Evolutionary conservation across 148 eudicot species (phyloP).

Genomic region (Amaranthus cruentus): DNA sequence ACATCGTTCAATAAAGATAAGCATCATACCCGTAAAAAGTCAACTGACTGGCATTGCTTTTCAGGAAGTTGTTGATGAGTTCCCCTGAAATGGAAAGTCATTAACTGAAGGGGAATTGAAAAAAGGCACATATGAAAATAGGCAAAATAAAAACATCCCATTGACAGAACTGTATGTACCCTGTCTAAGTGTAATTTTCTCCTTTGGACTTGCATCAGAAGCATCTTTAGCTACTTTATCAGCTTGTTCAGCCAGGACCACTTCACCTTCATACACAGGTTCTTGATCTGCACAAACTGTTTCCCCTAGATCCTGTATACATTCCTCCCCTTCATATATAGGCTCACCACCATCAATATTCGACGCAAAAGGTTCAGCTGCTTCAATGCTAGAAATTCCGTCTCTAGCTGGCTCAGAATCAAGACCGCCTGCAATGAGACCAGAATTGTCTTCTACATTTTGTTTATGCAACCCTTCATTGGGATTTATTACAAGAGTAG

Average conservation of each 20-base stretch:
- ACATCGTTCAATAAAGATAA: background rate
- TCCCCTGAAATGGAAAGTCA: slow-evolving; percentile 47
- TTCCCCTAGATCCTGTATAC: slow-evolving; percentile 58
- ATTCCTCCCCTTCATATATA: slow-evolving; percentile 90
- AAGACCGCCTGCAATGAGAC: slow-evolving; percentile 17
- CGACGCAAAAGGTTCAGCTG: slow-evolving; percentile 44
- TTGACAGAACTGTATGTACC: slow-evolving; percentile 33
- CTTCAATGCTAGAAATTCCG: slow-evolving; percentile 32
- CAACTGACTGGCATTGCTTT: slow-evolving; percentile 78
- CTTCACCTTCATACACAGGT: slow-evolving; percentile 92
- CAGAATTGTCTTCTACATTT: slow-evolving; percentile 25
- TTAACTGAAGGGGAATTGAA: slow-evolving; percentile 3
- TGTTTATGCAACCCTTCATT: slow-evolving; percentile 29
- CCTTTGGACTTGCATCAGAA: slow-evolving; percentile 30
- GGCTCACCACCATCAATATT: slow-evolving; percentile 67
- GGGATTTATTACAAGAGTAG: slow-evolving; percentile 21
- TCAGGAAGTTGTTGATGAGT: slow-evolving; percentile 61
- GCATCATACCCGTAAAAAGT: slow-evolving; percentile 69
- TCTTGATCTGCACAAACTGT: slow-evolving; percentile 45
- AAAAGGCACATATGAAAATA: slow-evolving; percentile 1
- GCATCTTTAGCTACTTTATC: slow-evolving; percentile 33
- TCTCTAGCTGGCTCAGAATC: slow-evolving; percentile 41
- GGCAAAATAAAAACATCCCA: background rate
- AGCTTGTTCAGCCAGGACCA: slow-evolving; percentile 67
- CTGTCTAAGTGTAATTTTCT: slow-evolving; percentile 50